These are phyloP conservation scores for Neurospora sp. DNA, from an alignment of 495 filamentous ascomycete species.

Conservation along the genomic window DNA sequence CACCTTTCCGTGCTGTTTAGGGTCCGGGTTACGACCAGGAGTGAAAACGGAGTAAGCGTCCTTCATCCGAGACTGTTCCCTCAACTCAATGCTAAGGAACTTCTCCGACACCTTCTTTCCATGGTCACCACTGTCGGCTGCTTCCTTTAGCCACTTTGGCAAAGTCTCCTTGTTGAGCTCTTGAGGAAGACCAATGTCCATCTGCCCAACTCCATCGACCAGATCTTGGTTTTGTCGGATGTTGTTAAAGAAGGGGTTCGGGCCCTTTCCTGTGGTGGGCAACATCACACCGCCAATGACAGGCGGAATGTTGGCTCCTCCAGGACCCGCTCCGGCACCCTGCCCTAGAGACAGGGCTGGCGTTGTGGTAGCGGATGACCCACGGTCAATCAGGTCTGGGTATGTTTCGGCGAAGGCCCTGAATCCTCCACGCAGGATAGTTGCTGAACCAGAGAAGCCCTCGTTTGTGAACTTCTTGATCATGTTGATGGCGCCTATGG, in stretches of 20 bases:
- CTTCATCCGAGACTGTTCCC: constrained; percentile 83
- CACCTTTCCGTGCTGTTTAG: constrained; percentile 14
- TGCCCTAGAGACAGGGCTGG: constrained; percentile 25
- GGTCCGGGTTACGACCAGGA: constrained; percentile 16
- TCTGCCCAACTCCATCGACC: constrained; percentile 85
- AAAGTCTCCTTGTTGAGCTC: constrained; percentile 45
- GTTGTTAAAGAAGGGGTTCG: constrained; percentile 90
- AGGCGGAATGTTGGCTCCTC: constrained; percentile 51
- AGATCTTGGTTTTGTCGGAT: constrained; percentile 97
- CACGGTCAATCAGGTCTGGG: constrained; percentile 38
- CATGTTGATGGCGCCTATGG: constrained; percentile 64
- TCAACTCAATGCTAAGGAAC: constrained; percentile 75
- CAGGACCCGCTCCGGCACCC: constrained; percentile 25
- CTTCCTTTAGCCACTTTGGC: constrained; percentile 68
- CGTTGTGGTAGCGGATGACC: constrained; percentile 9
- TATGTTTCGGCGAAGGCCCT: constrained; percentile 36
- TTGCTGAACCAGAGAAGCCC: constrained; percentile 64
- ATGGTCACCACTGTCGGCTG: constrained; percentile 52
- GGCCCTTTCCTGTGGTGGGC: constrained; percentile 52
- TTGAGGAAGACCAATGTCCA: constrained; percentile 62
- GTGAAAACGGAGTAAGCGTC: constrained; percentile 62
- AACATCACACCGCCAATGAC: constrained; percentile 82
- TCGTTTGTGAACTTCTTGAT: constrained; percentile 86
- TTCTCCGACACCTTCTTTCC: constrained; percentile 73
- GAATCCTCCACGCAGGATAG: constrained; percentile 58